These are phyloP conservation scores for Euphorbia tirucalli DNA, from an alignment of 345 rosid genomes.

Conservation along the genomic window DNA sequence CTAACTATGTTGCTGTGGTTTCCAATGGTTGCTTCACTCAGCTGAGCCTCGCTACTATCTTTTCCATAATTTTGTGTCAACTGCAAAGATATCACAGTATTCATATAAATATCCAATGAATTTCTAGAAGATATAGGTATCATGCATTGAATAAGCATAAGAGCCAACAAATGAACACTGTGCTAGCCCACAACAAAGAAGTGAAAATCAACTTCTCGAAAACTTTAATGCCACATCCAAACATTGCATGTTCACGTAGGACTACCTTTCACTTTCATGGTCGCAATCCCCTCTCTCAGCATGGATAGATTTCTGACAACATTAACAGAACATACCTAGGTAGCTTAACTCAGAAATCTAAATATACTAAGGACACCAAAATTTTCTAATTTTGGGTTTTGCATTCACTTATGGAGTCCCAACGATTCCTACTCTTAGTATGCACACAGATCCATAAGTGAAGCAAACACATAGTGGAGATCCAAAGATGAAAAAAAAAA, in stretches of 20 bases:
- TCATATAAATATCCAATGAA: neutral
- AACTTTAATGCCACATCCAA: neutral
- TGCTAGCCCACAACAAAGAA: neutral
- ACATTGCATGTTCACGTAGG: neutral
- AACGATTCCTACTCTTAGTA: too few relatives aligned
- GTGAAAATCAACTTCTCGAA: neutral
- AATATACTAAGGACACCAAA: neutral
- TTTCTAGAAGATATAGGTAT: neutral
- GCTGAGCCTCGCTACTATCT: conserved; percentile 30
- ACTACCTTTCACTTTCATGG: neutral
- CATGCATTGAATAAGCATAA: neutral
- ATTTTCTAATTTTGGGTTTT: neutral
- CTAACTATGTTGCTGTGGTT: conserved; percentile 24
- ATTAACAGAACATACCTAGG: too few relatives aligned
- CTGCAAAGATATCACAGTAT: conserved; percentile 23
- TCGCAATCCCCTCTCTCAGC: neutral
- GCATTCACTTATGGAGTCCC: neutral
- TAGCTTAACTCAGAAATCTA: too few relatives aligned
- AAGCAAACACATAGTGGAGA: too few relatives aligned
- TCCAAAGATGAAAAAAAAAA: too few relatives aligned
- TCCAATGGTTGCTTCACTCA: conserved; percentile 22
- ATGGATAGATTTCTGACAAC: neutral
- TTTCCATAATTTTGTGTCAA: conserved; percentile 31
- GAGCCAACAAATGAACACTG: neutral
- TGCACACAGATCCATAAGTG: too few relatives aligned